Conservation (phyloP, 352 stramenopile species). For the Phytophthora rubi region DNA sequence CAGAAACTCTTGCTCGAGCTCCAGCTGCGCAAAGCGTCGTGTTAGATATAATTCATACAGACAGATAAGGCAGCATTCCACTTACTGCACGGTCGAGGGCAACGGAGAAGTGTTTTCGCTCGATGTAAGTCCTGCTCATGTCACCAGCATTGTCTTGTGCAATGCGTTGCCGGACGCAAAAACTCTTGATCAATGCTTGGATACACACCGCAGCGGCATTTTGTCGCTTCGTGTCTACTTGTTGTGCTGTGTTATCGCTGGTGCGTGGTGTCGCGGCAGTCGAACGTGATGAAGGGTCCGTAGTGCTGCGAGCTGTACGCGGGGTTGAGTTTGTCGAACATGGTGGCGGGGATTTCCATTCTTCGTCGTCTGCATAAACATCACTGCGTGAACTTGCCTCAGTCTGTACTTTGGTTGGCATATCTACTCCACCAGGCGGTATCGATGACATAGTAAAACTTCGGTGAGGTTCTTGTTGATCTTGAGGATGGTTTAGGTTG, state of each 20-base stretch:
- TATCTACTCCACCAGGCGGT: neutral
- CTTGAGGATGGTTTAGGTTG: constrained; percentile 9
- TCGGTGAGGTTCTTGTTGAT: constrained; percentile 19
- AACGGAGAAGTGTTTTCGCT: constrained; percentile 57
- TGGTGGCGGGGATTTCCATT: constrained; percentile 1
- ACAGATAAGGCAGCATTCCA: neutral
- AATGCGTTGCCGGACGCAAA: constrained; percentile 31
- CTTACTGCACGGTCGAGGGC: constrained; percentile 56
- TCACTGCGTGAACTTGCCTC: constrained; percentile 13
- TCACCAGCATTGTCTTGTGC: constrained; percentile 35
- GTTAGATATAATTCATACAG: too few species aligned
- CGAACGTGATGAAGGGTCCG: neutral
- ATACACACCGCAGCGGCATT: constrained; percentile 44
- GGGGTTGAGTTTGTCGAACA: constrained; percentile 11
- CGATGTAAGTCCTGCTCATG: constrained; percentile 71
- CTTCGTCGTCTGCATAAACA: constrained; percentile 19
- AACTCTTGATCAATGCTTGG: constrained; percentile 44
- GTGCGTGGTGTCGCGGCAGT: constrained; percentile 5
- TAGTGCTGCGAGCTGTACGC: neutral
- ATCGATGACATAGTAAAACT: constrained; percentile 28
- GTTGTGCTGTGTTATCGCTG: neutral
- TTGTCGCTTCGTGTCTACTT: constrained; percentile 1
- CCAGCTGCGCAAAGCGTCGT: constrained; percentile 29
- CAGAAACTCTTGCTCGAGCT: constrained; percentile 51
- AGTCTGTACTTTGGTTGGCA: neutral